Conservation (phyloP, 768 basidiomycete genomes). For the Gymnopilus junonius region DNA sequence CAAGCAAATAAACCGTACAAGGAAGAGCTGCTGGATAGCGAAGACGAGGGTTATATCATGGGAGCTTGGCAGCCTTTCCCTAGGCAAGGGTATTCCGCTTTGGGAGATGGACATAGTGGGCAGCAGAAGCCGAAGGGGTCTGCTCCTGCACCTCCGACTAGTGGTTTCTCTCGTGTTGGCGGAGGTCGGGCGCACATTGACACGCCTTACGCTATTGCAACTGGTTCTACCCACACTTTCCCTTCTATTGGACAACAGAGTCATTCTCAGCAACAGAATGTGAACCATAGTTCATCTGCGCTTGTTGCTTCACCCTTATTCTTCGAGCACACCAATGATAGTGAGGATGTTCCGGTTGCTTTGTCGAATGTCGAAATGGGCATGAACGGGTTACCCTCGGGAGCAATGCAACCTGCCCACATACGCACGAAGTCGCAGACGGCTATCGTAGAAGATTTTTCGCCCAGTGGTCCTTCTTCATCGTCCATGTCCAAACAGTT, state of each 20-base stretch:
- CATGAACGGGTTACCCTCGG: conserved; percentile 48
- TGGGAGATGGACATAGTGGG: neutral
- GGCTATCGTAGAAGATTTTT: conserved; percentile 75
- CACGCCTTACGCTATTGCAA: conserved; percentile 75
- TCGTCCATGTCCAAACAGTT: conserved; percentile 16
- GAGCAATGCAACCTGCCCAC: conserved; percentile 70
- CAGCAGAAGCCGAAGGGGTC: conserved; percentile 23
- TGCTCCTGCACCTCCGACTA: conserved; percentile 15
- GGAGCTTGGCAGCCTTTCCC: conserved; percentile 89
- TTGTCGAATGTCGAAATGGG: conserved; percentile 16
- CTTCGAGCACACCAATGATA: conserved; percentile 12
- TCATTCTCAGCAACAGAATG: conserved; percentile 12
- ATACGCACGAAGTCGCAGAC: conserved; percentile 81
- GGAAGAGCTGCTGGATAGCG: conserved; percentile 60
- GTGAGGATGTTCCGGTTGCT: conserved; percentile 23
- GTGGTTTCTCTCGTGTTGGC: conserved; percentile 83
- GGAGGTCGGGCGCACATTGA: conserved; percentile 89
- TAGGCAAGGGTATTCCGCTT: conserved; percentile 37
- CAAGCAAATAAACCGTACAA: conserved; percentile 76
- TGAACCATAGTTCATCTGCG: conserved; percentile 23
- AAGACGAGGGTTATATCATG: conserved; percentile 91
- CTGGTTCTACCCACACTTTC: conserved; percentile 66
- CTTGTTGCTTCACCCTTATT: conserved; percentile 14
- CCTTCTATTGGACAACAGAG: conserved; percentile 61
- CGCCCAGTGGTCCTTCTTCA: conserved; percentile 12